Conservation (phyloP, 345 rosid species). For the Erodium maritimum region DNA sequence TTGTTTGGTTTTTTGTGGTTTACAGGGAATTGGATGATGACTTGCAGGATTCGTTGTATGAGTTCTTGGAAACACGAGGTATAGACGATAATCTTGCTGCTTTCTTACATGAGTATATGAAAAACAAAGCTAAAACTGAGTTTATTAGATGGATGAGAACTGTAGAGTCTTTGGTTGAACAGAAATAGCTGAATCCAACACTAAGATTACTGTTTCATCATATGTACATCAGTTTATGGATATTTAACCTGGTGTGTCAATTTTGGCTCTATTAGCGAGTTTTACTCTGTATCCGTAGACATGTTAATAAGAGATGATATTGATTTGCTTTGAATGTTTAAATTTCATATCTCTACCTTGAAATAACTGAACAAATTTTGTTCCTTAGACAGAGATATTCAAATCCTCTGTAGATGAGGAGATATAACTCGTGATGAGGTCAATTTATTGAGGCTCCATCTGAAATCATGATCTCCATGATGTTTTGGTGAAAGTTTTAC, state of each 20-base stretch:
- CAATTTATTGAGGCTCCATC: background rate
- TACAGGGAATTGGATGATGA: conserved; percentile 77
- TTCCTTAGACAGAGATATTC: background rate
- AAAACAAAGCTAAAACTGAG: conserved; percentile 60
- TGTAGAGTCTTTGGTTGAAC: conserved; percentile 55
- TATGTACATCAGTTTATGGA: background rate
- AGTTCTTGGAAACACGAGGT: conserved; percentile 56
- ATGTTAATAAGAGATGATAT: background rate
- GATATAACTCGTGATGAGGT: background rate
- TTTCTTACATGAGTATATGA: conserved; percentile 72
- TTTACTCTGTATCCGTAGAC: background rate
- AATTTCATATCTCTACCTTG: background rate
- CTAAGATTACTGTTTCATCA: background rate
- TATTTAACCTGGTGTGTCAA: background rate
- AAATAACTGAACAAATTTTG: background rate
- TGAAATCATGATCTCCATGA: background rate
- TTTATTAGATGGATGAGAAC: conserved; percentile 60
- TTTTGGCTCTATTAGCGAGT: background rate
- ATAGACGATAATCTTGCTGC: conserved; percentile 51
- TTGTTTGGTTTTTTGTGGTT: conserved; percentile 12
- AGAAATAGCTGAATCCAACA: conserved; percentile 1
- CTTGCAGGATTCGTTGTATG: conserved; percentile 57
- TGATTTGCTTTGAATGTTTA: background rate
- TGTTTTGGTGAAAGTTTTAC: too few relatives aligned
- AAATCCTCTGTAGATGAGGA: background rate